Percentiles rank a stretch among this genome's conserved stretches.
Conservation (phyloP, 2,329 filamentous ascomycete species). For the Diatrype stigma region DNA sequence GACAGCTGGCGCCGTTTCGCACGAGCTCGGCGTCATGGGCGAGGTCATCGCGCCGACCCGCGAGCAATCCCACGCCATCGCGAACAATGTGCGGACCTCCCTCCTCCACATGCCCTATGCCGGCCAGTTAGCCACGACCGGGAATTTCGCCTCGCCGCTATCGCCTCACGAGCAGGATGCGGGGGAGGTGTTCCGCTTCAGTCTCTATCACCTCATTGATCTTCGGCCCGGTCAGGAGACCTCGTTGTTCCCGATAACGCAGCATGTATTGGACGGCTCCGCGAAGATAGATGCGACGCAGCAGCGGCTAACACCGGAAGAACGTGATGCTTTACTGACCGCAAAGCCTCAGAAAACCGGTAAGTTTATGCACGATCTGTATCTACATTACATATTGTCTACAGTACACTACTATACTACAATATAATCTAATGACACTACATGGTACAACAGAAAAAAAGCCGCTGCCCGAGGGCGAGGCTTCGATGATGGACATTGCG, state of each 20-base stretch:
- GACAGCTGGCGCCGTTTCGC: constrained; percentile 2
- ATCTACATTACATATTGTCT: too few relatives aligned
- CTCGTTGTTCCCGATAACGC: constrained; percentile 5
- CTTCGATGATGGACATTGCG: constrained; percentile 21
- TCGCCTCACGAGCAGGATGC: constrained; percentile 27
- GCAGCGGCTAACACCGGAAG: constrained; percentile 3
- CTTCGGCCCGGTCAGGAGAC: constrained; percentile 3
- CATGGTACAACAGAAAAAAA: background rate
- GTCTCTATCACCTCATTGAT: constrained; percentile 35
- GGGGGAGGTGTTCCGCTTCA: constrained; percentile 26
- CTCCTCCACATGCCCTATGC: constrained; percentile 31
- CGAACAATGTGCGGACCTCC: constrained; percentile 9
- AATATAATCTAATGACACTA: too few relatives aligned
- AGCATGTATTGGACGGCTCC: background rate
- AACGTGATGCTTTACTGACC: background rate
- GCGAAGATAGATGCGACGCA: background rate
- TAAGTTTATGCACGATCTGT: constrained; percentile 1
- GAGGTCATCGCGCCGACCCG: constrained; percentile 33
- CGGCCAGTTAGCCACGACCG: constrained; percentile 34
- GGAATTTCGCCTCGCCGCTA: constrained; percentile 32
- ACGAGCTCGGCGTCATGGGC: constrained; percentile 33
- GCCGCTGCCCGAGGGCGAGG: background rate
- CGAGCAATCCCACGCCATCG: constrained; percentile 15
- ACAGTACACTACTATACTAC: too few relatives aligned
- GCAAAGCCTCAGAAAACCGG: background rate